Percentiles rank a stretch among this genome's conserved stretches.
phyloP scores from a whole-genome alignment of 768 basidiomycete species.

The Pulveroboletus sp. region DNA sequence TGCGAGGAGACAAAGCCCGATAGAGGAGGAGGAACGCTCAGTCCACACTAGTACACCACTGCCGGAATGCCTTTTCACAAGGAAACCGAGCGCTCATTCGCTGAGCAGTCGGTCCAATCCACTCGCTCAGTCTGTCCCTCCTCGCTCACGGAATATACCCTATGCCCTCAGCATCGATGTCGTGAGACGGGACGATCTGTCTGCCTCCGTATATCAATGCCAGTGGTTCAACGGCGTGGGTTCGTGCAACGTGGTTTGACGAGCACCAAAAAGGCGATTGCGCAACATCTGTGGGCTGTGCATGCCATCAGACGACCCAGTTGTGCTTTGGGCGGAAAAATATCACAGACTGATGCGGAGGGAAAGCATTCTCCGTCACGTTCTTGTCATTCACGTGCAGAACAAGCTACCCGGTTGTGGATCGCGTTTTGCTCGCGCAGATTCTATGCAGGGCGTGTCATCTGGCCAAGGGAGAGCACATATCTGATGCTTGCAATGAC shows the following conservation, averaged over 20 bases:
- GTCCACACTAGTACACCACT: too few species aligned
- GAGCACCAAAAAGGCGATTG: slow-evolving; percentile 10
- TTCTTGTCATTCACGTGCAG: slow-evolving; percentile 20
- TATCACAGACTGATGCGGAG: slow-evolving; percentile 19
- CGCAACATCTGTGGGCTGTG: slow-evolving; percentile 3
- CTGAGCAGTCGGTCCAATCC: too few species aligned
- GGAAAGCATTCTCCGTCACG: slow-evolving; percentile 26
- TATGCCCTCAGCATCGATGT: not conserved
- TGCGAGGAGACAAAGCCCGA: not conserved
- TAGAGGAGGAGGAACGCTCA: not conserved
- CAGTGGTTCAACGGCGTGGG: slow-evolving; percentile 5
- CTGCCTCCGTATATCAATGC: not conserved
- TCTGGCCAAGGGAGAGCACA: not conserved
- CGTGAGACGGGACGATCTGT: not conserved
- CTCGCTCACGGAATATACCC: not conserved
- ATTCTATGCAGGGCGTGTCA: slow-evolving; percentile 20
- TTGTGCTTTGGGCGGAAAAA: slow-evolving; percentile 14
- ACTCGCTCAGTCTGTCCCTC: not conserved
- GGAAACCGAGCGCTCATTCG: too few species aligned
- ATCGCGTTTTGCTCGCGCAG: slow-evolving; percentile 19
- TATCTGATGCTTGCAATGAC: not conserved
- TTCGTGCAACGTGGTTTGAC: slow-evolving; percentile 1
- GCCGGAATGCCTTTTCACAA: too few species aligned
- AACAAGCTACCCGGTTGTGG: slow-evolving; percentile 22
- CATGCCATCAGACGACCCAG: slow-evolving; percentile 12